Conservation (phyloP, 495 filamentous ascomycete species). For the Hypoxylon intermedium region DNA sequence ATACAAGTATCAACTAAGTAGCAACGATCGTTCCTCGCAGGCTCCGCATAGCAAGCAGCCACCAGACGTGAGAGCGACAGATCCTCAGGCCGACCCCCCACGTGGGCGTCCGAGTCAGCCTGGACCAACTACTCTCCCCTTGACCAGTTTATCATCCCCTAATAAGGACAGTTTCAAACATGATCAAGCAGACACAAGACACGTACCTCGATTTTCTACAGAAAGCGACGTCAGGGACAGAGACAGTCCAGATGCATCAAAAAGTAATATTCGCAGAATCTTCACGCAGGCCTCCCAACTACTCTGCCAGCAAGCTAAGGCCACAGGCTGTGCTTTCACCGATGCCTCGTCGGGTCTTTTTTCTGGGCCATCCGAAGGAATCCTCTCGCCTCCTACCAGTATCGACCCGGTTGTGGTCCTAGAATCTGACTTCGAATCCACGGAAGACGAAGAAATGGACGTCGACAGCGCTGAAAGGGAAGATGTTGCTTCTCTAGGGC, state of each 20-base stretch:
- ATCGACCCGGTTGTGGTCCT: not conserved
- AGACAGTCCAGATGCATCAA: conserved; percentile 11
- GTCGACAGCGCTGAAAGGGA: not conserved
- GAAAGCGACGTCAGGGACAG: conserved; percentile 1
- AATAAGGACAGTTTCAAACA: not conserved
- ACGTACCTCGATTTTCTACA: conserved; percentile 16
- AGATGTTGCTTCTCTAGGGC: not conserved
- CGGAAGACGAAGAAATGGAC: conserved; percentile 22
- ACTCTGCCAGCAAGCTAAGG: conserved; percentile 31
- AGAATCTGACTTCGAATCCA: conserved; percentile 26
- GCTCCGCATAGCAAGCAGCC: not conserved
- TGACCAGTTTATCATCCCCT: not conserved
- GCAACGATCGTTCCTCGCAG: conserved; percentile 21
- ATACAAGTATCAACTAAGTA: conserved; percentile 36
- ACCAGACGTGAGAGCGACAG: conserved; percentile 9
- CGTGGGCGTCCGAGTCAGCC: conserved; percentile 10
- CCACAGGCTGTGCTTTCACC: conserved; percentile 31
- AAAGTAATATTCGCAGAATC: conserved; percentile 23
- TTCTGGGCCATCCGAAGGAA: conserved; percentile 8
- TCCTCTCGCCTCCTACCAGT: conserved; percentile 7
- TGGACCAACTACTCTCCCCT: not conserved
- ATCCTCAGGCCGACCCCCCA: conserved; percentile 16
- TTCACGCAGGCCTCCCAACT: conserved; percentile 34
- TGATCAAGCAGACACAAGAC: not conserved
- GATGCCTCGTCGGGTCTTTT: conserved; percentile 30